Evolutionary conservation across 2,329 filamentous ascomycete genomes (phyloP).

Genomic region (Penicillium frequentans): DNA sequence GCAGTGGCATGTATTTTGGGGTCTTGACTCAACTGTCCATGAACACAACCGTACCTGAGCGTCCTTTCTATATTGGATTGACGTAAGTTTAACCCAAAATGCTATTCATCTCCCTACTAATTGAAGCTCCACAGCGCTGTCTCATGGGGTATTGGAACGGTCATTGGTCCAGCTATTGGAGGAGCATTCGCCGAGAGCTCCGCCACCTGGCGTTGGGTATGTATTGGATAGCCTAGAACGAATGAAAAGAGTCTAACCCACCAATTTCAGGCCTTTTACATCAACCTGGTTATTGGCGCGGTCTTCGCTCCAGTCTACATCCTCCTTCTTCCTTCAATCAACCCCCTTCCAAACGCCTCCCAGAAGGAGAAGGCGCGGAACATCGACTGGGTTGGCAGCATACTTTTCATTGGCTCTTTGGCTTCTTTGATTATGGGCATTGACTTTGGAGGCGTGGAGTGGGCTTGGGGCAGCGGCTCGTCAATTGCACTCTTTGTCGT

Average conservation of each 20-base stretch:
- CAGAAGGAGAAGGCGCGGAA: constrained; percentile 23
- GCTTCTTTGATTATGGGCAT: constrained; percentile 9
- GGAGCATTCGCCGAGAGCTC: constrained; percentile 31
- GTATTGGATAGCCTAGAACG: neutral
- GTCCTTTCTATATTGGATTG: neutral
- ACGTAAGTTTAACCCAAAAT: neutral
- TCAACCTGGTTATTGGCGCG: constrained; percentile 53
- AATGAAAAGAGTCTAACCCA: neutral
- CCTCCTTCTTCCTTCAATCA: constrained; percentile 38
- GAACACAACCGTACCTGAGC: neutral
- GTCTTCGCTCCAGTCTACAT: constrained; percentile 44
- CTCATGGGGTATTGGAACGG: neutral
- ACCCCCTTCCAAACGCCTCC: constrained; percentile 19
- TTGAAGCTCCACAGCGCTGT: neutral
- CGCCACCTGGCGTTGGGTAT: constrained; percentile 30
- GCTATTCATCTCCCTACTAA: neutral
- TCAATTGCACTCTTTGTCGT: constrained; percentile 47
- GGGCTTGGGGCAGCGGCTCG: constrained; percentile 40
- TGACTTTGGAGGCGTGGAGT: constrained; percentile 38
- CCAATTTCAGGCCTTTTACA: constrained; percentile 47
- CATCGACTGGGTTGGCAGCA: constrained; percentile 36
- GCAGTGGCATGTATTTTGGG: neutral
- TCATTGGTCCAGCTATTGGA: constrained; percentile 40
- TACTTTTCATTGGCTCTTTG: constrained; percentile 24
- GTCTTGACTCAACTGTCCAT: neutral